Conservation (phyloP, 192 early-diverging fungal genomes). For the Chytriomyces confervae region DNA sequence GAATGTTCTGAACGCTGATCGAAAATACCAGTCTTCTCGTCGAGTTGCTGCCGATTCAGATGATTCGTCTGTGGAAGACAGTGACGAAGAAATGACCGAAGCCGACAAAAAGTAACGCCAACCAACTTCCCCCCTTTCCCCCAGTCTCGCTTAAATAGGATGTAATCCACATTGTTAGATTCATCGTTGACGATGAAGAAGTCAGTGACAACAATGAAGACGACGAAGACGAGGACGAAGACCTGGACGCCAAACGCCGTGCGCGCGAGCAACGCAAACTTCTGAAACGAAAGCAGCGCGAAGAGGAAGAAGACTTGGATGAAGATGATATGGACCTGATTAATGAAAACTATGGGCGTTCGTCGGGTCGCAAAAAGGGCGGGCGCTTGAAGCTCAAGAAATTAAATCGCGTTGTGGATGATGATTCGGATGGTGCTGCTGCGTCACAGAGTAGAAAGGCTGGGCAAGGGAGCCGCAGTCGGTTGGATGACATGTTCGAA, state of each 20-base stretch:
- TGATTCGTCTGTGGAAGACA: constrained; percentile 40
- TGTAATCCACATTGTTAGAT: constrained; percentile 16
- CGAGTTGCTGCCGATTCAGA: constrained; percentile 17
- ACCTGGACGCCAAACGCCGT: constrained; percentile 7
- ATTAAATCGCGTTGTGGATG: neutral
- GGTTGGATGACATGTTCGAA: constrained; percentile 73
- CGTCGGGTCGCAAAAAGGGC: constrained; percentile 53
- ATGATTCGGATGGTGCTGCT: neutral
- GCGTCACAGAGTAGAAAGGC: neutral
- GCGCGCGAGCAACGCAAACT: constrained; percentile 36
- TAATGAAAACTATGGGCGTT: constrained; percentile 77
- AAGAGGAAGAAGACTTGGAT: constrained; percentile 76
- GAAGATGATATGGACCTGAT: constrained; percentile 94
- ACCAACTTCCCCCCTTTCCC: neutral
- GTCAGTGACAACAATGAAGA: constrained; percentile 58
- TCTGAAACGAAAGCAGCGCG: constrained; percentile 59
- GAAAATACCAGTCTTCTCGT: no score
- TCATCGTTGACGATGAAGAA: constrained; percentile 63
- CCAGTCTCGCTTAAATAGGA: neutral
- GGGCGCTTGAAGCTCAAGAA: constrained; percentile 41
- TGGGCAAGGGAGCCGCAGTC: constrained; percentile 71
- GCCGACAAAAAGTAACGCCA: constrained; percentile 44
- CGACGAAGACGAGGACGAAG: constrained; percentile 55
- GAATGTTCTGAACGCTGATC: neutral
- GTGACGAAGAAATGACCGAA: constrained; percentile 55